A percentile compares a stretch with the other conserved stretches of the same genome.
These are phyloP conservation scores for Buxus sempervirens DNA, from an alignment of 164 flowering plant species.

Conservation along the genomic window DNA sequence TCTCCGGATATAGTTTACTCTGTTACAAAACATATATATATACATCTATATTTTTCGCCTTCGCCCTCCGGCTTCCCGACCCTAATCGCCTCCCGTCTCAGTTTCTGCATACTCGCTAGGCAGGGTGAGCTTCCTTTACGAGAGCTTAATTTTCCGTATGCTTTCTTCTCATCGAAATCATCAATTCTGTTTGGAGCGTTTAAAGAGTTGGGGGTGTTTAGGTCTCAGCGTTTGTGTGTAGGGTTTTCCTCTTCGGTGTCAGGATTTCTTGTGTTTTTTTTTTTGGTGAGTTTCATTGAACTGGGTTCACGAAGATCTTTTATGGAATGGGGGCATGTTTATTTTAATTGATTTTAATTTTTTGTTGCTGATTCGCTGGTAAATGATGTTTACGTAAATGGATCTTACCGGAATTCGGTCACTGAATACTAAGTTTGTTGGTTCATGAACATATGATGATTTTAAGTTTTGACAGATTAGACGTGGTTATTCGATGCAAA, in stretches of 20 bases:
- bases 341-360: background rate
- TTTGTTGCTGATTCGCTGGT: background rate
- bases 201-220: too few relatives aligned
- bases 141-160: background rate
- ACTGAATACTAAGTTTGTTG: background rate
- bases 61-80: too few relatives aligned
- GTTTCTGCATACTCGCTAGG: too few relatives aligned
- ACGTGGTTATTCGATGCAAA: background rate
- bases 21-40: too few relatives aligned
- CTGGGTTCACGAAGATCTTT: background rate
- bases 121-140: too few relatives aligned
- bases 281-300: slow-evolving; percentile 7
- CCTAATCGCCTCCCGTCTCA: too few relatives aligned
- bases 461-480: background rate
- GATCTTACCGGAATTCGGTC: background rate
- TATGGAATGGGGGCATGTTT: background rate
- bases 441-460: background rate
- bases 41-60: too few relatives aligned
- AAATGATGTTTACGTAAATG: background rate
- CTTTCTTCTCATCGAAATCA: background rate
- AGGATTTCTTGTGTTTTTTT: background rate
- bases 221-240: too few relatives aligned
- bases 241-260: background rate
- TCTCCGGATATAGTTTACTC: too few relatives aligned
- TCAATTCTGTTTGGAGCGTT: too few relatives aligned